These are phyloP conservation scores for Lachancea cidri DNA, from an alignment of 805 yeast genomes.

Conservation along the genomic window DNA sequence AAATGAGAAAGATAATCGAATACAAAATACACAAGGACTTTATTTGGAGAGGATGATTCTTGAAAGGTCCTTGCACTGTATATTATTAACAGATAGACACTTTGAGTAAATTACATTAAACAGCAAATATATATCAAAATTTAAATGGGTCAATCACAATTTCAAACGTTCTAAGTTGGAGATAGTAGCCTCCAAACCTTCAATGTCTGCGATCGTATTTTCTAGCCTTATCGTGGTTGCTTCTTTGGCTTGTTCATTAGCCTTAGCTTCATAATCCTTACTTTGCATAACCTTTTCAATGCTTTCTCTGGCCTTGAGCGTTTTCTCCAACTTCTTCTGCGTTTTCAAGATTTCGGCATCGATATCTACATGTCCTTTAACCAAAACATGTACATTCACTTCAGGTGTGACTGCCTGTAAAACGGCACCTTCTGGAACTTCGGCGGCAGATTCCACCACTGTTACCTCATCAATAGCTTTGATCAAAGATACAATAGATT, in stretches of 20 bases:
- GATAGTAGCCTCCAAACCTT: slow-evolving; percentile 83
- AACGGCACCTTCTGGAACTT: slow-evolving; percentile 86
- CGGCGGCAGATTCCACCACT: slow-evolving; percentile 51
- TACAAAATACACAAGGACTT: slow-evolving; percentile 48
- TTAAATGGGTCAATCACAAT: slow-evolving; percentile 26
- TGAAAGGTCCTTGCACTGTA: background rate
- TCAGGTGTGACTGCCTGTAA: slow-evolving; percentile 74
- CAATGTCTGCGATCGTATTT: slow-evolving; percentile 76
- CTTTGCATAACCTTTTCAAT: slow-evolving; percentile 65
- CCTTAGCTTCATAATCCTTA: slow-evolving; percentile 82
- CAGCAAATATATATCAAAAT: slow-evolving; percentile 1
- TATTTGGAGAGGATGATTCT: slow-evolving; percentile 45
- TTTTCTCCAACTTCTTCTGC: slow-evolving; percentile 64
- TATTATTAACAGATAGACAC: background rate
- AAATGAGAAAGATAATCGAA: slow-evolving; percentile 44
- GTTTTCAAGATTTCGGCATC: slow-evolving; percentile 89
- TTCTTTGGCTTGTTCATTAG: slow-evolving; percentile 74
- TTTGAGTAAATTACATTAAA: slow-evolving; percentile 3
- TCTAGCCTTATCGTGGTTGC: slow-evolving; percentile 64
- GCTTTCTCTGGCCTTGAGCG: slow-evolving; percentile 51
- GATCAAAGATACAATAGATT: slow-evolving; percentile 84
- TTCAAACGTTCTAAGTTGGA: slow-evolving; percentile 77
- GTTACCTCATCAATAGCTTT: slow-evolving; percentile 78
- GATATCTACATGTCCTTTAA: slow-evolving; percentile 90
- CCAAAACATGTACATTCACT: slow-evolving; percentile 82